These are phyloP conservation scores for Tylopilus sp. DNA, from an alignment of 768 basidiomycete species.

Conservation along the genomic window DNA sequence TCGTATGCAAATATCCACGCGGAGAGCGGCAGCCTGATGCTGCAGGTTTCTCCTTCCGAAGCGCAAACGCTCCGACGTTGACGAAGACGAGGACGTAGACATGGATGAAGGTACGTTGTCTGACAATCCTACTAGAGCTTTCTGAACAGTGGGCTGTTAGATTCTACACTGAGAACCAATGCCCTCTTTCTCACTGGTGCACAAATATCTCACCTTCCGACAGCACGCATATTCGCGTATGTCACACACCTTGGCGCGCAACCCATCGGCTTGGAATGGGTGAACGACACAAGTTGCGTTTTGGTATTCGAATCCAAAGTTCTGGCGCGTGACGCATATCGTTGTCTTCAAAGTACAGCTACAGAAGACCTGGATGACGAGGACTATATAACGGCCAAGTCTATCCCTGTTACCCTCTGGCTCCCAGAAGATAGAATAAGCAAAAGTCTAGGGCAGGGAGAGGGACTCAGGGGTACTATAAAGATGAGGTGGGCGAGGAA, in stretches of 20 bases:
- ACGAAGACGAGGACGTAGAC: constrained; percentile 36
- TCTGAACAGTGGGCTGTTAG: constrained; percentile 27
- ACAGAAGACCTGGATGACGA: constrained; percentile 50
- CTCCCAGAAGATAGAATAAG: constrained; percentile 77
- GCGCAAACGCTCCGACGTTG: constrained; percentile 47
- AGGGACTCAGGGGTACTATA: constrained; percentile 62
- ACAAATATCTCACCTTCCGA: constrained; percentile 73
- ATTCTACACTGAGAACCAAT: constrained; percentile 51
- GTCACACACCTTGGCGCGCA: constrained; percentile 72
- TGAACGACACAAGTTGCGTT: constrained; percentile 79
- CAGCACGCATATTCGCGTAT: constrained; percentile 76
- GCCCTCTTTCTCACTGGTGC: constrained; percentile 71
- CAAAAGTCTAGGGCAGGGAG: constrained; percentile 63
- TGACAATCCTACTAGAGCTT: constrained; percentile 2
- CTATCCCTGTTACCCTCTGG: constrained; percentile 73
- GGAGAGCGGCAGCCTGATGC: constrained; percentile 45
- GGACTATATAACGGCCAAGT: constrained; percentile 59
- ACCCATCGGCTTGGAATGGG: constrained; percentile 81
- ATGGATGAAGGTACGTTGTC: constrained; percentile 29
- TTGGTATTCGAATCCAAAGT: constrained; percentile 63
- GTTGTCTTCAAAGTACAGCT: constrained; percentile 47
- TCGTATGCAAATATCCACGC: constrained; percentile 34
- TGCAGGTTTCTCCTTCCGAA: constrained; percentile 29
- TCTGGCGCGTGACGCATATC: constrained; percentile 51
- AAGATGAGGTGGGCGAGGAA: constrained; percentile 72